Evolutionary conservation across 495 filamentous ascomycete species (phyloP).

Genomic region (Annulohypoxylon moriforme): DNA sequence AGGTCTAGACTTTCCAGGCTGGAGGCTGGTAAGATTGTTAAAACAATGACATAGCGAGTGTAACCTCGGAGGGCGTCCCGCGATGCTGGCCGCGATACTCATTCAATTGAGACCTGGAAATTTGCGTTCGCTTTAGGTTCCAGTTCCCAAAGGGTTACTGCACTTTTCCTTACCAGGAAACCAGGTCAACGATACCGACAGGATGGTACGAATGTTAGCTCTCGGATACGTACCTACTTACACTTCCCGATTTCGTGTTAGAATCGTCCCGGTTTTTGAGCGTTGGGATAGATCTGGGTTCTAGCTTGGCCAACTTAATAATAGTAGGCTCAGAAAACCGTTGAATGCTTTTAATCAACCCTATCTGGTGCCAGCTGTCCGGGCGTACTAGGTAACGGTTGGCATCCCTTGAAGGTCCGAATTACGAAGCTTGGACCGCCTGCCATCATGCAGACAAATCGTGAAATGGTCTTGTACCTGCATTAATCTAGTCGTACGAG

Average conservation of each 20-base stretch:
- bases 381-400: conserved; percentile 4
- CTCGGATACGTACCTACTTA: conserved; percentile 23
- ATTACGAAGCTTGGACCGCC: conserved; percentile 5
- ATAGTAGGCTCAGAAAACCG: conserved; percentile 1
- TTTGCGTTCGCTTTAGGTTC: neutral
- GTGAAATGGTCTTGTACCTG: conserved; percentile 30
- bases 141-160: neutral
- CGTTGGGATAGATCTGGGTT: conserved; percentile 15
- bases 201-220: conserved; percentile 16
- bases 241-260: conserved; percentile 24
- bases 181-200: conserved; percentile 18
- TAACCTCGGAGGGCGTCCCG: conserved; percentile 17
- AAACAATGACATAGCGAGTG: conserved; percentile 38
- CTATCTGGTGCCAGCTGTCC: conserved; percentile 33
- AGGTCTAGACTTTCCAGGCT: conserved; percentile 29
- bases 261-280: conserved; percentile 6
- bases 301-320: conserved; percentile 24
- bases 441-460: conserved; percentile 17
- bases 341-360: conserved; percentile 21
- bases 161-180: conserved; percentile 1
- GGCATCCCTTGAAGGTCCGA: conserved; percentile 4
- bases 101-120: neutral
- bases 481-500: conserved; percentile 22
- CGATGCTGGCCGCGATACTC: conserved; percentile 20
- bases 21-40: conserved; percentile 8